A percentile compares a stretch with the other conserved stretches of the same genome.
These are phyloP conservation scores for Macrolepiota dolichaula DNA, from an alignment of 768 basidiomycete genomes.

Conservation along the genomic window DNA sequence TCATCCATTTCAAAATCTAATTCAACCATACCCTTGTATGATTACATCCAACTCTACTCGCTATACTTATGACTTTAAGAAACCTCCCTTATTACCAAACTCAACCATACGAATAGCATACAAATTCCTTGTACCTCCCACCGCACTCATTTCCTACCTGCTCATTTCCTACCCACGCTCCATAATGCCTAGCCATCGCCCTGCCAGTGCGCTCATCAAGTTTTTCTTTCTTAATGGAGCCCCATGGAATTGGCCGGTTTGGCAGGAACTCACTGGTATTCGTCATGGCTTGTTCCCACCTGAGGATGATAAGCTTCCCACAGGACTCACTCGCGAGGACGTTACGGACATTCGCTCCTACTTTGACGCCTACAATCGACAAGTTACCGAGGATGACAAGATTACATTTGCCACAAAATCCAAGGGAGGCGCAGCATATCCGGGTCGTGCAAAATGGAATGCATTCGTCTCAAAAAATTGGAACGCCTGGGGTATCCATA, in stretches of 20 bases:
- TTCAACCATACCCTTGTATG: too few relatives aligned
- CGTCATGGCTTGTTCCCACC: slow-evolving; percentile 19
- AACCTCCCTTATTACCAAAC: too few relatives aligned
- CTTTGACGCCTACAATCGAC: slow-evolving; percentile 13
- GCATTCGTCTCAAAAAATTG: slow-evolving; percentile 12
- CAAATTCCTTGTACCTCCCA: neutral
- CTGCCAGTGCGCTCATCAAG: slow-evolving; percentile 15
- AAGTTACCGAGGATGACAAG: neutral
- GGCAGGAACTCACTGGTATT: too few relatives aligned
- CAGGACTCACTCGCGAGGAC: slow-evolving; percentile 11
- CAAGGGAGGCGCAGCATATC: neutral
- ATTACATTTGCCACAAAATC: neutral
- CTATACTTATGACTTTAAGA: too few relatives aligned
- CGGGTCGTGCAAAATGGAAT: slow-evolving; percentile 16
- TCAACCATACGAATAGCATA: neutral
- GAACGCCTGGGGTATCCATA: slow-evolving; percentile 16
- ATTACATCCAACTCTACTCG: too few relatives aligned
- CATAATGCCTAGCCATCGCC: neutral
- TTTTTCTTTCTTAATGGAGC: too few relatives aligned
- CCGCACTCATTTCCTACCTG: neutral
- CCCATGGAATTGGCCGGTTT: too few relatives aligned
- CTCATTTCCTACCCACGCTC: too few relatives aligned
- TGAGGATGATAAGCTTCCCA: slow-evolving; percentile 16
- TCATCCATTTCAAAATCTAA: too few relatives aligned
- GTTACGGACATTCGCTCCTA: slow-evolving; percentile 12